Percentiles rank a stretch among this genome's conserved stretches.
Evolutionary conservation across 345 rosid species (phyloP).

Genomic region (Zanthoxylum bungeanum): DNA sequence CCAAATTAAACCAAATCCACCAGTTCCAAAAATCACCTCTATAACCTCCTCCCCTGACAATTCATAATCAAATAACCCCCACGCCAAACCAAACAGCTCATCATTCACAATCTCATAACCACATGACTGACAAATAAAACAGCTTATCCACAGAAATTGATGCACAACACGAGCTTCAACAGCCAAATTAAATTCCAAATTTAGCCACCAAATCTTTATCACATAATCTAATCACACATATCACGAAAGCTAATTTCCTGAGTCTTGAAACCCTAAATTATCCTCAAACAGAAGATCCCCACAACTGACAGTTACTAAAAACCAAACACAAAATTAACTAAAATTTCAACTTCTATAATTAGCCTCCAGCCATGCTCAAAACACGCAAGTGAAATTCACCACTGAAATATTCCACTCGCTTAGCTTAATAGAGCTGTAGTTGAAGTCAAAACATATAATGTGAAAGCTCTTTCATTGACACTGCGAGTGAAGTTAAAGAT

Average conservation of each 20-base stretch:
- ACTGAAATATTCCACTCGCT: not conserved
- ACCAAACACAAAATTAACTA: constrained; percentile 28
- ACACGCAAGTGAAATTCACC: constrained; percentile 19
- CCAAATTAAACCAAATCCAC: constrained; percentile 3
- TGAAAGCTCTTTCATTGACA: constrained; percentile 1
- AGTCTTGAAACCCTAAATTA: constrained; percentile 34
- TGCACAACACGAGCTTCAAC: not conserved
- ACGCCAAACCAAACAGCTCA: constrained; percentile 20
- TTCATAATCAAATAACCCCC: not conserved
- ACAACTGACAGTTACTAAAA: constrained; percentile 10
- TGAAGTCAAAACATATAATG: constrained; percentile 12
- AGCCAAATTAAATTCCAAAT: constrained; percentile 8
- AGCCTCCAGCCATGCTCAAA: constrained; percentile 10
- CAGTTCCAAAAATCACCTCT: constrained; percentile 15
- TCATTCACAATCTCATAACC: constrained; percentile 8
- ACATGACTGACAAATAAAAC: not conserved
- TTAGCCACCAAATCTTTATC: constrained; percentile 1
- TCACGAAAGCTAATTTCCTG: constrained; percentile 7
- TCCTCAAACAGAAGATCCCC: constrained; percentile 13
- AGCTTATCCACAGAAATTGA: not conserved
- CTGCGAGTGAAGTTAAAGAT: constrained; percentile 17
- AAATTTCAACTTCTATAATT: constrained; percentile 15
- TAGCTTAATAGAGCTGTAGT: not conserved
- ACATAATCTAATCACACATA: not conserved
- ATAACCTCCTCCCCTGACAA: constrained; percentile 7